These are phyloP conservation scores for Phytomonas francai DNA, from an alignment of 208 protist species.

Conservation along the genomic window DNA sequence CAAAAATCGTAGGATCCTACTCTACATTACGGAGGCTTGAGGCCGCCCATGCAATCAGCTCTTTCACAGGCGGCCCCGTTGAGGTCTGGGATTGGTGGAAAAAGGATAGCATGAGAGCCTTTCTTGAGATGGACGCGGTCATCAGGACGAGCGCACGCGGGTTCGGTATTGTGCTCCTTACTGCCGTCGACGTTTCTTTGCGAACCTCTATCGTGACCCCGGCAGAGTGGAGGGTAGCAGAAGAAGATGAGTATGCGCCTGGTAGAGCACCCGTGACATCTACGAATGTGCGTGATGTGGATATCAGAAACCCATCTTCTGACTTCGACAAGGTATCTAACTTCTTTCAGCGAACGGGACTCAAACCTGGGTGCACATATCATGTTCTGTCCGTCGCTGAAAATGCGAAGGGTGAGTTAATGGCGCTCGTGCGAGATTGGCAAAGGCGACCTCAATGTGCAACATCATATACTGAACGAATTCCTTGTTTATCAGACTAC, in stretches of 20 bases:
- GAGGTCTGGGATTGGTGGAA: conserved; percentile 66
- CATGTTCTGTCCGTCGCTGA: conserved; percentile 44
- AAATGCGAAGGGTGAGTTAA: conserved; percentile 22
- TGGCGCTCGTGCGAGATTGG: conserved; percentile 49
- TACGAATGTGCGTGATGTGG: neutral
- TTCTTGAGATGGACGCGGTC: conserved; percentile 42
- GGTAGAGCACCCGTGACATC: neutral
- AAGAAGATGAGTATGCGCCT: neutral
- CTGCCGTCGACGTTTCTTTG: conserved; percentile 9
- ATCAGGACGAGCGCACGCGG: conserved; percentile 39
- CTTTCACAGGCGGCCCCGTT: conserved; percentile 58
- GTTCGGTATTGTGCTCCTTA: conserved; percentile 41
- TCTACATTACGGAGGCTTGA: conserved; percentile 16
- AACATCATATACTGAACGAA: neutral
- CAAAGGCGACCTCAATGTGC: neutral
- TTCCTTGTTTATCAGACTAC: neutral
- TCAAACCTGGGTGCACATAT: conserved; percentile 34
- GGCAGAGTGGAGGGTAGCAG: neutral
- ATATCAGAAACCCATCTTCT: neutral
- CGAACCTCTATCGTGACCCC: neutral
- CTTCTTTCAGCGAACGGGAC: conserved; percentile 15
- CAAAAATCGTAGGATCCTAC: conserved; percentile 61
- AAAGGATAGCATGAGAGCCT: conserved; percentile 13
- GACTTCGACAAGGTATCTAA: neutral
- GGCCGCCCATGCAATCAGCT: conserved; percentile 21